phyloP scores from a whole-genome alignment of 768 basidiomycete genomes.

The Inosperma sp. region DNA sequence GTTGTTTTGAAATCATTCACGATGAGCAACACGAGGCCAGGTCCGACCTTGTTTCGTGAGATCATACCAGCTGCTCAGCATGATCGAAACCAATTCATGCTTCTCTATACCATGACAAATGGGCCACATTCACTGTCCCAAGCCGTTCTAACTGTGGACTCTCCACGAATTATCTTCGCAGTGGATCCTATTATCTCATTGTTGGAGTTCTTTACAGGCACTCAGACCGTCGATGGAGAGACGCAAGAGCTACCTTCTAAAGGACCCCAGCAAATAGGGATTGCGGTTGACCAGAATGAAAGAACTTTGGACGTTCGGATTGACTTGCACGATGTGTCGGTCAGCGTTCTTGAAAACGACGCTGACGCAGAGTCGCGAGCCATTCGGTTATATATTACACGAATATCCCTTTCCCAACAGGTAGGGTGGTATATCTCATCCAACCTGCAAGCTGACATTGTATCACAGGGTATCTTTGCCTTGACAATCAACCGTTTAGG shows the following conservation, averaged over 20 bases:
- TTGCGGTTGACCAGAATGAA: slow-evolving; percentile 8
- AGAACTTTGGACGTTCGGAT: slow-evolving; percentile 59
- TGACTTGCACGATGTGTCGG: slow-evolving; percentile 85
- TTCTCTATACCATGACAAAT: slow-evolving; percentile 78
- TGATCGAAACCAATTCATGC: slow-evolving; percentile 87
- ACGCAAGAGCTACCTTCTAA: neutral
- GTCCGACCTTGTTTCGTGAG: slow-evolving; percentile 82
- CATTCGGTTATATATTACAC: slow-evolving; percentile 77
- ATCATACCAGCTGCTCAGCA: slow-evolving; percentile 92
- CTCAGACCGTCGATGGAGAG: slow-evolving; percentile 32
- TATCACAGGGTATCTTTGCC: slow-evolving; percentile 66
- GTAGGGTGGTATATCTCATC: slow-evolving; percentile 31
- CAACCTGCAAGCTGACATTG: slow-evolving; percentile 3
- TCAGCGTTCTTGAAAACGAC: slow-evolving; percentile 86
- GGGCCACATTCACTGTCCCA: slow-evolving; percentile 52
- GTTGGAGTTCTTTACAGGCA: slow-evolving; percentile 75
- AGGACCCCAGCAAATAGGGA: too few species aligned
- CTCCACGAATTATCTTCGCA: slow-evolving; percentile 88
- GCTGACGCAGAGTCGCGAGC: slow-evolving; percentile 74
- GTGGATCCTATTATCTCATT: slow-evolving; percentile 87
- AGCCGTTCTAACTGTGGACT: slow-evolving; percentile 86
- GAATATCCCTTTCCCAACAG: slow-evolving; percentile 89
- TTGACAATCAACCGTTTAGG: slow-evolving; percentile 78
- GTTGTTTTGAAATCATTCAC: slow-evolving; percentile 87
- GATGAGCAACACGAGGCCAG: slow-evolving; percentile 82